Evolutionary conservation across 768 basidiomycete species (phyloP), one percentile per base, ranked within the genome.

Genomic region (Scleroderma citrinum): DNA sequence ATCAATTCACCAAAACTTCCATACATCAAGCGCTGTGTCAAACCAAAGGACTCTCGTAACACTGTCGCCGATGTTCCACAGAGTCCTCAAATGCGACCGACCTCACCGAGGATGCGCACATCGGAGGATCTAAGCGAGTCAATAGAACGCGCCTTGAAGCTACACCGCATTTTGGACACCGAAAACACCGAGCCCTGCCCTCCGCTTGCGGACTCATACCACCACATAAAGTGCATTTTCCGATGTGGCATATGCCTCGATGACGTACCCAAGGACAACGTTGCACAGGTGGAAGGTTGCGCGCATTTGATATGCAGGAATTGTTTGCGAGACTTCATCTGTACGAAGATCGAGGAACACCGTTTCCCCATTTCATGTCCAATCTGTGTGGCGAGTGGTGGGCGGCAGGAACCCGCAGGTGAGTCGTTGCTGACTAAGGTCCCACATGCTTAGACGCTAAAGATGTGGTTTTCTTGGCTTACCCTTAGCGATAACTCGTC

Each of bases 311-410:
- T 78, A 58, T 86, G 85, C 60, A 68, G 77, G 44, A 59, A 65
- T 3, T 86, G 85, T 56, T 50, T 83, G 43, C 65, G 60, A 47
- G 52, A 51, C 4, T 74, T 77, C 45, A 64, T 76, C 11, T 56
- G 56, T 23, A 65, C 73, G 7, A 76, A 75, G 61, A 67, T 85
- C 20, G 66, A 69, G 14, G 78, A 80, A 35, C 72, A 71, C 46
- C 72, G 71, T 13, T 84, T 75, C 41, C 84, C 84, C 3, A 76
- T 86, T 24, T 58, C 75, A 12, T 86, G 84, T 60, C 85, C 84
- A 1, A 56, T 74, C 29, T 87, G 85, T 52, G 61, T 68, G 16
- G 60, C 68, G 14, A 57, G 63, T 26, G 58, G 53, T 10, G 53
- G 59, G 13, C 49, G 54, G 7, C 12, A 30, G 23, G 40, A 42